Evolutionary conservation across 1,284 basidiomycete species (phyloP), one percentile per base, ranked within the genome.

Genomic region (Pseudozyma tsukubaensis): DNA sequence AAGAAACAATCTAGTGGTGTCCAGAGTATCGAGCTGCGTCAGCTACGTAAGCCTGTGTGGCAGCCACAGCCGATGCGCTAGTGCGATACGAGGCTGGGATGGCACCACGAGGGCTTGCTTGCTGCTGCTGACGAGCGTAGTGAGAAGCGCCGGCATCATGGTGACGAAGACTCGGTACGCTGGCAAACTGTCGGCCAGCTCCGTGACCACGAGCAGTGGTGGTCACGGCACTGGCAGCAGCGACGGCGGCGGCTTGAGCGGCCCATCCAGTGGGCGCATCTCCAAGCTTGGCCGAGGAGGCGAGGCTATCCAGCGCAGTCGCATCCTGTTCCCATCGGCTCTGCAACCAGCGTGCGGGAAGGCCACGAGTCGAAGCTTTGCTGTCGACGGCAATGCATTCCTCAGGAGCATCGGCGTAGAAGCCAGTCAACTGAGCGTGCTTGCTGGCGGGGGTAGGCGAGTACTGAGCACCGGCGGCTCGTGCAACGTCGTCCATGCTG

Each of bases 311-410:
- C 13, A 54, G 35, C 34, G 51, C 47, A 29, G 24, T 43, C 18
- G 43, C 48, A 21, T 63, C 59, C 52, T 69, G 59, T 34, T 66
- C 63, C 70, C 70, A 72, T 6, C 63, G 55, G 55, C 48, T 55
- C 34, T 67, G 63, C 56, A 72, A 50, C 70, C 70, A 72, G 10
- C 70, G 50, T 0, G 55, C 56, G 19, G 63, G 59, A n/a, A 72
- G 45, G 4, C 55, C 55, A 2, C 70, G 44, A 12, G 59, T 54
- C 11, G 54, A 54, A 18, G 55, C 36, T 48, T 72, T 66, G 54
- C 43, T 53, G 21, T 61, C 62, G 39, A 52, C 54, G 14, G 48
- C 21, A 8, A 68, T 40, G 34, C 34, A 51, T 21, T 61, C 67
- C 4, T 64, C 55, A 13, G 32, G 34, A 19, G n/a, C 40, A n/a